Conservation (phyloP, 2,329 filamentous ascomycete species). For the Fusarium sulawesiense region DNA sequence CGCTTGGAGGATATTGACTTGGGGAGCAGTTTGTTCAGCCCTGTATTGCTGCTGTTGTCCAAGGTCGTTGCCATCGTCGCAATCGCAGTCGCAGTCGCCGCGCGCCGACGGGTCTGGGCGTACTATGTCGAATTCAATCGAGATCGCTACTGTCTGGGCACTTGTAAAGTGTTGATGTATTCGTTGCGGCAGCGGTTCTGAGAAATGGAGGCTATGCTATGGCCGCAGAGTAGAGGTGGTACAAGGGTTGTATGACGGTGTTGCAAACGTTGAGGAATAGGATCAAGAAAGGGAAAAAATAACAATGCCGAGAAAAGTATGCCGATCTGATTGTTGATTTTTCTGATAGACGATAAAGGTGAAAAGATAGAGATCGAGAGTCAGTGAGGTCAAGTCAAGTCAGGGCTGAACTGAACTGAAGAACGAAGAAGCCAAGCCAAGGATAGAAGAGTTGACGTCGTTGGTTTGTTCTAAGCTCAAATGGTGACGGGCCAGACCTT, state of each 20-base stretch:
- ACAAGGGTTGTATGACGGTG: slow-evolving; percentile 8
- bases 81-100: slow-evolving; percentile 1
- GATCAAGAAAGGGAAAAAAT: not conserved
- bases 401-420: not conserved
- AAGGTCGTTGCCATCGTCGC: slow-evolving; percentile 27
- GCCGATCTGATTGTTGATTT: not conserved
- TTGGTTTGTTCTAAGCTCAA: slow-evolving; percentile 36
- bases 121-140: not conserved
- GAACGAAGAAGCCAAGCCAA: slow-evolving; percentile 32
- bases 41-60: slow-evolving; percentile 48
- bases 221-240: slow-evolving; percentile 7
- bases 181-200: slow-evolving; percentile 12
- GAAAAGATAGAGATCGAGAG: not conserved
- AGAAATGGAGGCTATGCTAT: slow-evolving; percentile 11
- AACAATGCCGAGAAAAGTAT: not conserved
- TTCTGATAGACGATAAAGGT: not conserved
- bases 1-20: slow-evolving; percentile 63
- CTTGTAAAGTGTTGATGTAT: slow-evolving; percentile 25
- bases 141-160: slow-evolving; percentile 16
- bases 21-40: slow-evolving; percentile 64
- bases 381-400: slow-evolving; percentile 1
- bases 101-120: not conserved
- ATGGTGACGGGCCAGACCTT: slow-evolving; percentile 22
- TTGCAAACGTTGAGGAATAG: not conserved
- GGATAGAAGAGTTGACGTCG: slow-evolving; percentile 41